Evolutionary conservation across 108 stramenopile species (phyloP), one percentile per base, ranked within the genome.

Genomic region (Mayamaea pseudoterrestris): DNA sequence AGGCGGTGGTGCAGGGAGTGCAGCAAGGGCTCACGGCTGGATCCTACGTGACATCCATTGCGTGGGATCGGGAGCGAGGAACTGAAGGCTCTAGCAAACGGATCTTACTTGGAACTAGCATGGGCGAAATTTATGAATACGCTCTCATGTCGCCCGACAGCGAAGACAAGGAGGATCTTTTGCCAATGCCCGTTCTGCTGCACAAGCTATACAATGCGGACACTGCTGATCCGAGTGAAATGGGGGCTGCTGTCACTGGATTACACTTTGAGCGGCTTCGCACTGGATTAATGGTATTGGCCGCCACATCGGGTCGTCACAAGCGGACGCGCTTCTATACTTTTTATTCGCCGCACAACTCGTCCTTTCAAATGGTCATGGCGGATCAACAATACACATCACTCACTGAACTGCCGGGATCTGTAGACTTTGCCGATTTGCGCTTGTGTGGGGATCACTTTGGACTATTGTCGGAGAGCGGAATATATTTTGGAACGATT

Each of bases 71-170:
- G 18, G 78, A 80, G 42, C 62, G 65, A 26, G 86, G 86, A 27
- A 89, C 86, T 7, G 86, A 89, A 52, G 81, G 86, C 12, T 76
- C 80, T 5, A 77, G 71, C 22, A 76, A 78, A 18, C 66, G 62
- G 31, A 78, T 89, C 30, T 47, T 89, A 20, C 44, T 89, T 47
- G 86, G 81, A 45, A 89, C 81, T 34, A 71, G 62, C 29, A 32
- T 49, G 24, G 86, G 81, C n/a, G 81, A 83, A 60, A 63, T 89
- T 22, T 89, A 89, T 27, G 81, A 89, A 51, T 83, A 83, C 52
- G 49, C 74, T 17, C 54, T 86, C 13, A 50, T 67, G 0, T 66
- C 76, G 36, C 72, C 75, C 3, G 17, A 48, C 30, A 32, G 30
- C n/a, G 35, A 36, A 39, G 31, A 36, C 35, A 6, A 30, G 20